These are phyloP conservation scores for Lipomyces oligophaga DNA, from an alignment of 805 yeast species.

Conservation along the genomic window DNA sequence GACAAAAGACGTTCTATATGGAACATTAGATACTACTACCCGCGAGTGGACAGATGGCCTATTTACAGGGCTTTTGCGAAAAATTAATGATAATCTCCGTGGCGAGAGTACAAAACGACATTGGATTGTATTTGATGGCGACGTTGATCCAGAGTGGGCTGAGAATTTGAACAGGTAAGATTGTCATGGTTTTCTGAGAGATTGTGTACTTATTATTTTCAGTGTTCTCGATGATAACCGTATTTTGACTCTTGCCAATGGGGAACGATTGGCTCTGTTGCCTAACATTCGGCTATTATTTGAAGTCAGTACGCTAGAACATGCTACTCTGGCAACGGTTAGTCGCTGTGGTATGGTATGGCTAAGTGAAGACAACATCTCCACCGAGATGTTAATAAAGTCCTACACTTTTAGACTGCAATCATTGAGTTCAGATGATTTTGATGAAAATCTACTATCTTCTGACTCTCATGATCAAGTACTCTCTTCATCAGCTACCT, in stretches of 20 bases:
- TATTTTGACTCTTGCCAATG: slow-evolving; percentile 77
- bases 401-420: slow-evolving; percentile 29
- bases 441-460: slow-evolving; percentile 19
- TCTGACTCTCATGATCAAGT: slow-evolving; percentile 9
- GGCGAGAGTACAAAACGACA: slow-evolving; percentile 54
- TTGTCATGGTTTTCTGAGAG: neutral
- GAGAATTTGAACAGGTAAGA: slow-evolving; percentile 62
- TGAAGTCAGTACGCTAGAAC: slow-evolving; percentile 63
- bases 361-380: slow-evolving; percentile 46
- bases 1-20: slow-evolving; percentile 63
- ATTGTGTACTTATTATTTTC: neutral
- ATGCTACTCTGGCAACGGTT: slow-evolving; percentile 86
- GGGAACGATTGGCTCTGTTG: slow-evolving; percentile 75
- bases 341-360: slow-evolving; percentile 90
- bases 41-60: slow-evolving; percentile 93
- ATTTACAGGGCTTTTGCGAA: slow-evolving; percentile 63
- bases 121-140: slow-evolving; percentile 90
- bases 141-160: slow-evolving; percentile 90
- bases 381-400: slow-evolving; percentile 29
- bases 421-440: slow-evolving; percentile 23
- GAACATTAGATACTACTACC: slow-evolving; percentile 67
- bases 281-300: slow-evolving; percentile 61
- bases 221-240: slow-evolving; percentile 88
- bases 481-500: neutral
- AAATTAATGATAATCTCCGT: slow-evolving; percentile 50